Evolutionary conservation across 257 asterid species (phyloP).

Genomic region (Solanum gracilifrons): DNA sequence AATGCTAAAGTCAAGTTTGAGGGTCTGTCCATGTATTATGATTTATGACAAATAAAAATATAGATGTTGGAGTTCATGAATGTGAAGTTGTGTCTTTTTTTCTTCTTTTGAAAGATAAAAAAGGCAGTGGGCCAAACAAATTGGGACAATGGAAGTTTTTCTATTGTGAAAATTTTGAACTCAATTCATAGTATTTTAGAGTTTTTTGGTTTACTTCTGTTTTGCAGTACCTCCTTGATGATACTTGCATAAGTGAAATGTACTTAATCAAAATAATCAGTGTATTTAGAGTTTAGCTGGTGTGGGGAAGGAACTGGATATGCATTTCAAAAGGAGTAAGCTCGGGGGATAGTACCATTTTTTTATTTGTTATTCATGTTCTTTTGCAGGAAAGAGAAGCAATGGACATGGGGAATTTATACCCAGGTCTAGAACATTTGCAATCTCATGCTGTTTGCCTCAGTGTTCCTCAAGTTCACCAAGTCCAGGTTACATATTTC

Average conservation of each 20-base stretch:
- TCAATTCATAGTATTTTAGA: not conserved
- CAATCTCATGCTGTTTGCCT: slow-evolving; percentile 52
- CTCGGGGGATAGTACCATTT: not conserved
- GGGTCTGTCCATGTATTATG: not conserved
- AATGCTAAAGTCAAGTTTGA: too few relatives aligned
- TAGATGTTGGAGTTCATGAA: not conserved
- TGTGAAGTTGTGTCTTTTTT: not conserved
- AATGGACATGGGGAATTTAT: slow-evolving; percentile 35
- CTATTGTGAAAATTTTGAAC: not conserved
- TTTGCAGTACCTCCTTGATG: not conserved
- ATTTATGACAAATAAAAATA: not conserved
- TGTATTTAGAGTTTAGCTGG: not conserved
- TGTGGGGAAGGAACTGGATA: not conserved
- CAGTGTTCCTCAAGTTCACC: slow-evolving; percentile 48
- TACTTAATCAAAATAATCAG: not conserved
- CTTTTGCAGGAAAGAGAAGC: slow-evolving; percentile 49
- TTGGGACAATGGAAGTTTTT: not conserved
- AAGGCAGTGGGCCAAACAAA: not conserved
- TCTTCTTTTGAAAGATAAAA: not conserved
- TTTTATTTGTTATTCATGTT: not conserved
- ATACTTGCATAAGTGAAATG: not conserved
- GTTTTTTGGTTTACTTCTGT: not conserved
- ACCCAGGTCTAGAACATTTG: slow-evolving; percentile 50
- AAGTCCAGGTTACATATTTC: slow-evolving; percentile 19
- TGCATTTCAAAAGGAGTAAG: not conserved